These are phyloP conservation scores for Phytophthora litchii DNA, from an alignment of 352 stramenopile genomes.

Conservation along the genomic window DNA sequence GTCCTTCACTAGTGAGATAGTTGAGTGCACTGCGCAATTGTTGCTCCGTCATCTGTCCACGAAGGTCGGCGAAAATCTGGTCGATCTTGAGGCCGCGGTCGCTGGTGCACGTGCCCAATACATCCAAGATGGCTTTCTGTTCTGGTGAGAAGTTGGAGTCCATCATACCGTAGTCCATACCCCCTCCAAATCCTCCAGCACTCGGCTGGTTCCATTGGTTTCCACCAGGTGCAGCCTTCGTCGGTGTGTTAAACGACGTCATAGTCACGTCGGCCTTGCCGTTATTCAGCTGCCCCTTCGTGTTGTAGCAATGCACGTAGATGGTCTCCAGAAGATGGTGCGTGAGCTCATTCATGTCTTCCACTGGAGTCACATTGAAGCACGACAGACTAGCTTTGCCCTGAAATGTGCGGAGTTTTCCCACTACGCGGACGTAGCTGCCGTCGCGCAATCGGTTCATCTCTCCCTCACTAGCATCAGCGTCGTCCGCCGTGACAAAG, in stretches of 20 bases:
- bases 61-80: constrained; percentile 72
- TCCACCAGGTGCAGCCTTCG: constrained; percentile 29
- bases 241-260: constrained; percentile 45
- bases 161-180: constrained; percentile 72
- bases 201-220: constrained; percentile 35
- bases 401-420: constrained; percentile 93
- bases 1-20: constrained; percentile 86
- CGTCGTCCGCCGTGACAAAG: constrained; percentile 89
- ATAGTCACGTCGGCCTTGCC: constrained; percentile 32
- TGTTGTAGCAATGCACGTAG: constrained; percentile 91
- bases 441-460: constrained; percentile 70
- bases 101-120: constrained; percentile 69
- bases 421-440: constrained; percentile 91
- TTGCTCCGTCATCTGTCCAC: constrained; percentile 66
- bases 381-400: constrained; percentile 88
- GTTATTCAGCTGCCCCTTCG: constrained; percentile 55
- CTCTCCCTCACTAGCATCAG: constrained; percentile 70
- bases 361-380: constrained; percentile 85
- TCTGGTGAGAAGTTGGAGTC: constrained; percentile 79
- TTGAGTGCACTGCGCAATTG: constrained; percentile 75
- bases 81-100: constrained; percentile 84
- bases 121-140: constrained; percentile 82
- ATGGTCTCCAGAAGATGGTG: constrained; percentile 95
- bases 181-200: constrained; percentile 24
- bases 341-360: constrained; percentile 95